Conservation (phyloP, 352 stramenopile genomes). For the Phytopythium sindhum region DNA sequence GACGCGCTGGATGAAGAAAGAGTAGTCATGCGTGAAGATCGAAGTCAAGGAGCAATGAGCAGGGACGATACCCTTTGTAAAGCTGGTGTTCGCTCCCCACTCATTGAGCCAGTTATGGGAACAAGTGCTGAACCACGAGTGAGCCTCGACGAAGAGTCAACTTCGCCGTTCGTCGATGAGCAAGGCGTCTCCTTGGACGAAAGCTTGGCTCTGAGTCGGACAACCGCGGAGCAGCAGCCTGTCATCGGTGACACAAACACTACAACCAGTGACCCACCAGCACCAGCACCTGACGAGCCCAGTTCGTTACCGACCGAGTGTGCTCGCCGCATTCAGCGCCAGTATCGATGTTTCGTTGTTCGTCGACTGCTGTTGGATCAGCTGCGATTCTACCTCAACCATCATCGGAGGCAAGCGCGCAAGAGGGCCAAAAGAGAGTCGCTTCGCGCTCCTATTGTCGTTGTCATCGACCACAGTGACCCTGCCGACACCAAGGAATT, state of each 20-base stretch:
- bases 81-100: no score
- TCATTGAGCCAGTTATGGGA: no score
- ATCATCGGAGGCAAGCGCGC: constrained; percentile 25
- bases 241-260: background rate
- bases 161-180: background rate
- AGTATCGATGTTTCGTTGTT: constrained; percentile 33
- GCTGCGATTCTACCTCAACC: constrained; percentile 33
- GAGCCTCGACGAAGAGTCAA: background rate
- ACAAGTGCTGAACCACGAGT: background rate
- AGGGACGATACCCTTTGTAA: background rate
- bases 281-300: background rate
- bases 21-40: background rate
- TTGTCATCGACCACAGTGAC: background rate
- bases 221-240: background rate
- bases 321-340: constrained; percentile 25
- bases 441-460: constrained; percentile 6
- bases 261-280: no score
- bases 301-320: background rate
- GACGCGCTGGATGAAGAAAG: background rate
- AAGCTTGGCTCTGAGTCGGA: background rate
- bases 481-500: background rate
- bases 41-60: background rate
- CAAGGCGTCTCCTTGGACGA: background rate
- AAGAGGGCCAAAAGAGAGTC: constrained; percentile 19
- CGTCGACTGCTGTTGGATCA: constrained; percentile 33